phyloP scores from a whole-genome alignment of 306 rosid species.

The Medicago truncatula region DNA sequence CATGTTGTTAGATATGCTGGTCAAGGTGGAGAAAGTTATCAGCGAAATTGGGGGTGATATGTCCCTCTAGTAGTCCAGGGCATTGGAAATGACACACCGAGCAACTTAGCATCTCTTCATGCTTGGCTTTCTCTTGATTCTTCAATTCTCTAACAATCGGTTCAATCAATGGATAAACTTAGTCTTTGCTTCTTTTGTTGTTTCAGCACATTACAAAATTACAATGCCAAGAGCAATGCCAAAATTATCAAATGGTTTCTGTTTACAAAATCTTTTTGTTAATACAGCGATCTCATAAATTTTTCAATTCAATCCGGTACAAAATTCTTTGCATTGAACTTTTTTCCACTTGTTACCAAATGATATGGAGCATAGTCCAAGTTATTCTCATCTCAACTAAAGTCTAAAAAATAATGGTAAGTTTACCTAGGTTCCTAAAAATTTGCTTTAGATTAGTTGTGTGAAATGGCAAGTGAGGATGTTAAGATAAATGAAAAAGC shows the following conservation, averaged over 20 bases:
- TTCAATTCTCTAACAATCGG: neutral
- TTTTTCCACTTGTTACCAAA: neutral
- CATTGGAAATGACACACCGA: conserved; percentile 36
- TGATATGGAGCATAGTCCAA: neutral
- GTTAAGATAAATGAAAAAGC: no score
- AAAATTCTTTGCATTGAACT: neutral
- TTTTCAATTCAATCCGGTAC: neutral
- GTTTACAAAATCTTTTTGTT: conserved; percentile 21
- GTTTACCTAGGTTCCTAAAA: no score
- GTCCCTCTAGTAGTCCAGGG: conserved; percentile 49
- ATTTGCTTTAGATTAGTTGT: no score
- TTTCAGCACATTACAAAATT: conserved; percentile 34
- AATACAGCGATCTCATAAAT: conserved; percentile 8
- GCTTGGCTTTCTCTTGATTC: conserved; percentile 24
- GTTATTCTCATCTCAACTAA: neutral
- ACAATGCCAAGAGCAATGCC: neutral
- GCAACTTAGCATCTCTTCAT: conserved; percentile 37
- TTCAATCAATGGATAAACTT: conserved; percentile 13
- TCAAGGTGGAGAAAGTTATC: conserved; percentile 81
- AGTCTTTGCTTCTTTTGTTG: conserved; percentile 33
- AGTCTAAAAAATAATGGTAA: neutral
- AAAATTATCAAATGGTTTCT: conserved; percentile 31
- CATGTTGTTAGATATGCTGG: conserved; percentile 70
- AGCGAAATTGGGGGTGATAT: conserved; percentile 69
- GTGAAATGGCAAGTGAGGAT: no score